These are phyloP conservation scores for Alternaria sp. DNA, from an alignment of 2,329 filamentous ascomycete genomes.

Conservation along the genomic window DNA sequence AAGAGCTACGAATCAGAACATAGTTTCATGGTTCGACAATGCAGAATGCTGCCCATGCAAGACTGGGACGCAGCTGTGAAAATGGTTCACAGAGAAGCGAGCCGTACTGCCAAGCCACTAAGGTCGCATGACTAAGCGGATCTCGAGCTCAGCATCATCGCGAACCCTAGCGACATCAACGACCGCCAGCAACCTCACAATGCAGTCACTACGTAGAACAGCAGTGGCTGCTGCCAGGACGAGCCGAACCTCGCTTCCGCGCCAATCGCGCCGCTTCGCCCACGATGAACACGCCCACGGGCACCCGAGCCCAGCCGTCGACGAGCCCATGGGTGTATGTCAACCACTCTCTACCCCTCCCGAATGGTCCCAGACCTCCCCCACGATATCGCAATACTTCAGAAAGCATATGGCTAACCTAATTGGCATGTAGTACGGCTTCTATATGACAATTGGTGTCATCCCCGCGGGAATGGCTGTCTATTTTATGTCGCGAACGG, in stretches of 20 bases:
- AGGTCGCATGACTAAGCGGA: conserved; percentile 15
- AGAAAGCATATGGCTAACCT: conserved; percentile 25
- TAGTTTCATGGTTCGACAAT: not conserved
- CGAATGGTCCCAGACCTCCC: not conserved
- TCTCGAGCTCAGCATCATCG: conserved; percentile 40
- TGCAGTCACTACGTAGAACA: conserved; percentile 58
- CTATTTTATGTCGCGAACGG: conserved; percentile 55
- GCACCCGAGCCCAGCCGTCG: conserved; percentile 49
- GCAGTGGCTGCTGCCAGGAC: conserved; percentile 53
- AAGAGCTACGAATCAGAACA: not conserved
- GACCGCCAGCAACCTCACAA: conserved; percentile 40
- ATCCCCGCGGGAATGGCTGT: conserved; percentile 57
- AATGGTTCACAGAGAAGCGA: not conserved
- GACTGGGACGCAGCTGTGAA: not conserved
- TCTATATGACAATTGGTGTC: conserved; percentile 57
- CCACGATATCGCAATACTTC: not conserved
- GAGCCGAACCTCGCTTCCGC: conserved; percentile 44
- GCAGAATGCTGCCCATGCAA: not conserved
- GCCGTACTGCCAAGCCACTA: conserved; percentile 25
- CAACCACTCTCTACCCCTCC: conserved; percentile 23
- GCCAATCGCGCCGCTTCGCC: conserved; percentile 53
- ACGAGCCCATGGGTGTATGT: conserved; percentile 63
- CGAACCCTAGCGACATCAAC: conserved; percentile 30
- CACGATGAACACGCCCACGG: conserved; percentile 48
- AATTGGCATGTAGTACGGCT: conserved; percentile 50